These are phyloP conservation scores for Macrolepiota albuminosa DNA, from an alignment of 768 basidiomycete species.

Conservation along the genomic window DNA sequence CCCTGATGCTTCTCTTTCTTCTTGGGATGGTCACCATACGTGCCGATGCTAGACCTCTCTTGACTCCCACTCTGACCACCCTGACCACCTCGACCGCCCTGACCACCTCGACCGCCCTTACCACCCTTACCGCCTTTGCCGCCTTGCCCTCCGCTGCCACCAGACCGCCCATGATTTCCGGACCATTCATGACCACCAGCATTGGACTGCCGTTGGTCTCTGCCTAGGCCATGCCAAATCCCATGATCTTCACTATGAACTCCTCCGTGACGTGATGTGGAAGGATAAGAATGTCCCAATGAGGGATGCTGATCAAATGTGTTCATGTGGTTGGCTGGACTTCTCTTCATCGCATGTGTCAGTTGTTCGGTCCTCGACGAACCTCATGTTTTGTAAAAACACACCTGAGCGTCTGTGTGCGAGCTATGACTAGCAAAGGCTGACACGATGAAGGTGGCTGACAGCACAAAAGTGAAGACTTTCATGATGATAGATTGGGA, in stretches of 20 bases:
- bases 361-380: neutral
- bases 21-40: neutral
- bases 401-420: neutral
- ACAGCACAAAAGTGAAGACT: neutral
- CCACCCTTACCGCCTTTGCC: neutral
- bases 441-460: neutral
- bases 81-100: neutral
- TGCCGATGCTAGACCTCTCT: neutral
- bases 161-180: neutral
- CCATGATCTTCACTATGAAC: neutral
- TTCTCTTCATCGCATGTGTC: neutral
- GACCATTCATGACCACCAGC: neutral
- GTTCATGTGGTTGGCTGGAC: neutral
- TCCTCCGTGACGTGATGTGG: neutral
- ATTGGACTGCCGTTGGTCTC: neutral
- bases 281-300: neutral
- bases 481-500: neutral
- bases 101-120: neutral
- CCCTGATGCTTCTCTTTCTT: constrained; percentile 1
- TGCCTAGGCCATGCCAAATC: neutral
- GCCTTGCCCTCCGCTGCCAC: neutral
- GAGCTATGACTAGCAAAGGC: neutral
- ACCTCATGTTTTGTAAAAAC: neutral
- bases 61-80: neutral
- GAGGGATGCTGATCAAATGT: neutral